Evolutionary conservation across 129 eudicot species (phyloP).

Genomic region (Chrysanthemum lavandulifolium): DNA sequence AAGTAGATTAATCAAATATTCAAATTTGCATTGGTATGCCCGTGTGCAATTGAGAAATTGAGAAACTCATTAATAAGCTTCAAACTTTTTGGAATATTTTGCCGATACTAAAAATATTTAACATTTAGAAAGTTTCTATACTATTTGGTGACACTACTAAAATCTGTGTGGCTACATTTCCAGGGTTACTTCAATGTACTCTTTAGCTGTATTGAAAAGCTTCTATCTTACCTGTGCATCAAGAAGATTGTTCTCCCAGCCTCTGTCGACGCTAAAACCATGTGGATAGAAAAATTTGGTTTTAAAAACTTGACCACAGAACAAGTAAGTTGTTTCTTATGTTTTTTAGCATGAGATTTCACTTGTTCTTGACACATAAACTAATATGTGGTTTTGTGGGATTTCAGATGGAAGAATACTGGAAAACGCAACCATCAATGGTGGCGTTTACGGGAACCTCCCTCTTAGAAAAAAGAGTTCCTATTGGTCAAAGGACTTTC

Average conservation of each 20-base stretch:
- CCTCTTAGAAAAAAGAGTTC: background rate
- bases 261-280: constrained; percentile 55
- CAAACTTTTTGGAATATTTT: background rate
- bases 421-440: background rate
- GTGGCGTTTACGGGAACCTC: background rate
- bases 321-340: constrained; percentile 30
- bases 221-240: constrained; percentile 50
- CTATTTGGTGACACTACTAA: background rate
- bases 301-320: constrained; percentile 41
- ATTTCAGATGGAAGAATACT: constrained; percentile 43
- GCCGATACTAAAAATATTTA: background rate
- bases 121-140: background rate
- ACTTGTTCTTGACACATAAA: background rate
- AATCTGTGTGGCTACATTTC: background rate
- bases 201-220: constrained; percentile 62
- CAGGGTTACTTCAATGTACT: constrained; percentile 80
- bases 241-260: constrained; percentile 78
- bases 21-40: background rate
- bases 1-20: background rate
- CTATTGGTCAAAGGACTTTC: background rate
- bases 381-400: constrained; percentile 8
- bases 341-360: background rate
- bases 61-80: too few species aligned
- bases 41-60: too few species aligned
- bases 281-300: constrained; percentile 72